Base-by-base conservation (phyloP, 441 rosid genomes). In the Gossypium davidsonii region DNA sequence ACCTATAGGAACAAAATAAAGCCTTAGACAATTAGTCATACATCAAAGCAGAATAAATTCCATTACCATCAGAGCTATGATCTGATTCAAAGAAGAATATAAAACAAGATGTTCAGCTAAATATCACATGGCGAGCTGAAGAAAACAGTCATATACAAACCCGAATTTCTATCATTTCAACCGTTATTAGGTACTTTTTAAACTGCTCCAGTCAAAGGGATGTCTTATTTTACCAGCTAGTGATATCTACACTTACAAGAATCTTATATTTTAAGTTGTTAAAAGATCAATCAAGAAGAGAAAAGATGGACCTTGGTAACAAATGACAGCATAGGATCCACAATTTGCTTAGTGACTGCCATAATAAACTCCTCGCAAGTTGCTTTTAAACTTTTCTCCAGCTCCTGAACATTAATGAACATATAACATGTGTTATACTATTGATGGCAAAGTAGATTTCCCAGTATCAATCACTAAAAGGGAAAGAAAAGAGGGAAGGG, bases 341-440 rank as follows among this genome's bases (percentile, higher is more conserved):
- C 98, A 70, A 92, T 89, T 73, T 88, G 88, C 85, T 92, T 95
- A 53, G 99, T 92, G 76, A 91, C 94, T 55, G 91, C 85, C 98
- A 95, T 93, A 70, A 93, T 95, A 85, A 93, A 95, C 89, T 95
- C 99, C 87, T 95, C 99, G 56, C 98, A 95, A 51, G 97, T 93
- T 77, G 93, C 83, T 82, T 95, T 95, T 3, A 95, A 86, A 85
- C 90, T 90, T 83, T 88, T 95, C 88, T 95, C 98, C 77, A 91
- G 85, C 66, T 95, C 99, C 97, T 95, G 88, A 78, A 79, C 74
- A 74, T 53, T 70, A 53, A 80, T 64, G 42, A 72, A 48, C 25
- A 49, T 14, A 49, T 6, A 52, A 52, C 20, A 52, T 52, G 57
- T 6, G 57, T 52, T 6, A 52, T 15, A 52, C 57, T 17, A 52